phyloP scores from a whole-genome alignment of 2,329 filamentous ascomycete species.

The Colletotrichum sp. region DNA sequence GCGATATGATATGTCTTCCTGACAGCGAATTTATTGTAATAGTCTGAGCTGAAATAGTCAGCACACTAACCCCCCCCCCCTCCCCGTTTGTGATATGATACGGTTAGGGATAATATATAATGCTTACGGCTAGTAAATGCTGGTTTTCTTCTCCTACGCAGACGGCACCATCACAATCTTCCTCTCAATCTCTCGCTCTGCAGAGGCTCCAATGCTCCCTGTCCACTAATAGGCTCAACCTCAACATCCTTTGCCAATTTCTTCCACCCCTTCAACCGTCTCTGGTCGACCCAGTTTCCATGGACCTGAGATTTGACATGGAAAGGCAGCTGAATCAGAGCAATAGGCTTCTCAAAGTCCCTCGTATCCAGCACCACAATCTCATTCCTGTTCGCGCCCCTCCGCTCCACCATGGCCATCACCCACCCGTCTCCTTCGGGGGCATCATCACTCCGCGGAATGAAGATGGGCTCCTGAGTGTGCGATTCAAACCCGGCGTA shows the following conservation, averaged over 20 bases:
- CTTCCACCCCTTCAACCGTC: slow-evolving; percentile 28
- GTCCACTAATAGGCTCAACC: neutral
- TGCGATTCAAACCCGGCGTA: slow-evolving; percentile 29
- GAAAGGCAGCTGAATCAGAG: slow-evolving; percentile 43
- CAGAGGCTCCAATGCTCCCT: neutral
- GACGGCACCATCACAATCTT: too few relatives aligned
- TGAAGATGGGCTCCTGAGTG: slow-evolving; percentile 47
- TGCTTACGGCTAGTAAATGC: neutral
- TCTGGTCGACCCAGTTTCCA: slow-evolving; percentile 34
- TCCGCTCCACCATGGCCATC: slow-evolving; percentile 32
- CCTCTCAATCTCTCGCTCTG: neutral
- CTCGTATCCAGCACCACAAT: slow-evolving; percentile 45
- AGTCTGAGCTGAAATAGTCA: too few relatives aligned
- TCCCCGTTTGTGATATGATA: fast-evolving
- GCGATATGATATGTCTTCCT: too few relatives aligned
- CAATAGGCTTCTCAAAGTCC: slow-evolving; percentile 40
- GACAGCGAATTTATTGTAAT: too few relatives aligned
- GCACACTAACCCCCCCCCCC: too few relatives aligned
- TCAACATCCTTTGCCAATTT: neutral
- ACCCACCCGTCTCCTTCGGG: slow-evolving; percentile 43
- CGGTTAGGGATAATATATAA: neutral
- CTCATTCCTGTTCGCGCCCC: slow-evolving; percentile 34
- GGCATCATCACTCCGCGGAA: slow-evolving; percentile 35
- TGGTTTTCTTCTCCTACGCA: neutral
- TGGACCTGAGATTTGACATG: slow-evolving; percentile 32